Evolutionary conservation across 306 rosid genomes (phyloP).

Genomic region (Citrullus colocynthis): DNA sequence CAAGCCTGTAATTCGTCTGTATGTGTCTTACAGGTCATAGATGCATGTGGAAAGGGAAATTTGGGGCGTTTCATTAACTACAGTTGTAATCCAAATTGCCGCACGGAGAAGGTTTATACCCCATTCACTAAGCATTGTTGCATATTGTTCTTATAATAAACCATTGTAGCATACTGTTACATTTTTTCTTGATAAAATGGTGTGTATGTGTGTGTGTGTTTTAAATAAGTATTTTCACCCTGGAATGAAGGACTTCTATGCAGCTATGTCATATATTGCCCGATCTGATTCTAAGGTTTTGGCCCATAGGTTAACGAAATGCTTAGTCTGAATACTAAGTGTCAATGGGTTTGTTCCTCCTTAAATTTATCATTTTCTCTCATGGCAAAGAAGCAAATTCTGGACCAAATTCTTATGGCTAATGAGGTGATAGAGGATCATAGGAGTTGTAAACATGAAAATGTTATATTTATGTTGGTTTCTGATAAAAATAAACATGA

Average conservation of each 20-base stretch:
- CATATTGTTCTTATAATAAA: background rate
- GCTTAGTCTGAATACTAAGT: background rate
- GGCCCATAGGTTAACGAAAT: background rate
- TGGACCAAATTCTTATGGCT: background rate
- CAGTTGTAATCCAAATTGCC: constrained; percentile 96
- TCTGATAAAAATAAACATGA: background rate
- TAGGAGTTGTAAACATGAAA: background rate
- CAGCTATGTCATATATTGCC: background rate
- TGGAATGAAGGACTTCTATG: background rate
- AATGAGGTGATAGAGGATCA: background rate
- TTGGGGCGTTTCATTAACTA: constrained; percentile 98
- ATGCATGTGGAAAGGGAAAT: constrained; percentile 97
- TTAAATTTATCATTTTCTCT: background rate
- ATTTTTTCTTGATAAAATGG: background rate
- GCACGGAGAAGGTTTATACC: constrained; percentile 77
- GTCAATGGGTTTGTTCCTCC: background rate
- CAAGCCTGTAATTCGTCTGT: background rate
- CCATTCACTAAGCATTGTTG: background rate
- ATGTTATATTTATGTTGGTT: background rate
- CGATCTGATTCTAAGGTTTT: background rate
- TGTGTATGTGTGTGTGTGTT: background rate
- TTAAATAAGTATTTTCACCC: background rate
- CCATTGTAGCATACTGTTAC: background rate
- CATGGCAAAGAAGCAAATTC: background rate
- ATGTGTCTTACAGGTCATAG: constrained; percentile 59